Percentiles rank a stretch among this genome's conserved stretches.
Conservation (phyloP, 2,329 filamentous ascomycete genomes). For the Coniochaeta sp. region DNA sequence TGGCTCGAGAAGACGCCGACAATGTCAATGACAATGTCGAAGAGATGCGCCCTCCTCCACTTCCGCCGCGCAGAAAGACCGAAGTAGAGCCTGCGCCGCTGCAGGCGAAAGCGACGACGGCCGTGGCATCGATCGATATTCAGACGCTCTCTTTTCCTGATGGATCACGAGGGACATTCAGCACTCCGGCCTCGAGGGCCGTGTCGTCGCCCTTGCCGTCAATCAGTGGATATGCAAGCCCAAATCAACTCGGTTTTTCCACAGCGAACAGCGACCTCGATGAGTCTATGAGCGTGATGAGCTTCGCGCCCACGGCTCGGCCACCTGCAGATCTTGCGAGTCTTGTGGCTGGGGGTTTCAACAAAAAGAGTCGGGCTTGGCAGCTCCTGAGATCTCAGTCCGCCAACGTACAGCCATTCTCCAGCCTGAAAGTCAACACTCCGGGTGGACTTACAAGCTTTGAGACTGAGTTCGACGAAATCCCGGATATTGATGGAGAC, state of each 20-base stretch:
- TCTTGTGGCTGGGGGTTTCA: constrained; percentile 64
- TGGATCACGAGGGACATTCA: constrained; percentile 57
- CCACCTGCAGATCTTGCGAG: constrained; percentile 70
- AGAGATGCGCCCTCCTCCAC: constrained; percentile 15
- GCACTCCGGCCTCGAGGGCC: constrained; percentile 27
- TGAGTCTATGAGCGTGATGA: constrained; percentile 59
- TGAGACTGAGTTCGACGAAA: constrained; percentile 67
- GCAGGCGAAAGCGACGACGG: constrained; percentile 70
- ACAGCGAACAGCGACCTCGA: constrained; percentile 41
- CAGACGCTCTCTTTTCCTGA: constrained; percentile 69
- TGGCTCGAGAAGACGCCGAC: constrained; percentile 13
- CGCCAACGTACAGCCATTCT: constrained; percentile 52
- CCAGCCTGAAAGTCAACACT: constrained; percentile 34
- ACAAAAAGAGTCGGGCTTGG: constrained; percentile 61
- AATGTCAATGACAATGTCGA: constrained; percentile 6
- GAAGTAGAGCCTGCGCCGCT: constrained; percentile 26
- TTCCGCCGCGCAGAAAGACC: constrained; percentile 16
- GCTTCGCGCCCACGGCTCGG: constrained; percentile 56
- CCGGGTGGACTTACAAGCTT: constrained; percentile 60
- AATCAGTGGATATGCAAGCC: constrained; percentile 32
- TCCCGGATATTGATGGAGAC: constrained; percentile 39
- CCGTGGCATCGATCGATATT: constrained; percentile 73
- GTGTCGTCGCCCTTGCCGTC: constrained; percentile 24
- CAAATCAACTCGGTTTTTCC: constrained; percentile 14
- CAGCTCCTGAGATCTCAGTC: constrained; percentile 57